Conservation (phyloP, 495 filamentous ascomycete species). For the Parachaetomium inaequale region DNA sequence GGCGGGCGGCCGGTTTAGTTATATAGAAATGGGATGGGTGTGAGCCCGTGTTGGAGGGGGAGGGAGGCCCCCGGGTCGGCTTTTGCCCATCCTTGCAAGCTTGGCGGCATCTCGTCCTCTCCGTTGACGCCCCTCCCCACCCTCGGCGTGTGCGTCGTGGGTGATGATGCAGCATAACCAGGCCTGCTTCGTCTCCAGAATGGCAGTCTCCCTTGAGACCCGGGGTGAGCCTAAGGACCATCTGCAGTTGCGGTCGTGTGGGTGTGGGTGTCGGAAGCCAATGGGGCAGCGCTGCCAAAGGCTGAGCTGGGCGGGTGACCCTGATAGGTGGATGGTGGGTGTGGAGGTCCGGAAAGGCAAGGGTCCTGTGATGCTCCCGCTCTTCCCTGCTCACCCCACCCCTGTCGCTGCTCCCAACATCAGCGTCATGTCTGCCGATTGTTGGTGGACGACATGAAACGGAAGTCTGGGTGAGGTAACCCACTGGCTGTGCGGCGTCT, state of each 20-base stretch:
- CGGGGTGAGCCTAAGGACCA: not conserved
- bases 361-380: constrained; percentile 20
- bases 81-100: not conserved
- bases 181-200: not conserved
- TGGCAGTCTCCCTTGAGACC: not conserved
- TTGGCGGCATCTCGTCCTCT: not conserved
- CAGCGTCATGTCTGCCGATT: constrained; percentile 6
- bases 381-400: not conserved
- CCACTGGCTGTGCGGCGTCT: constrained; percentile 14
- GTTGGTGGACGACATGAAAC: constrained; percentile 21
- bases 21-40: constrained; percentile 7
- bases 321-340: constrained; percentile 11
- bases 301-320: constrained; percentile 23
- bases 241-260: not conserved
- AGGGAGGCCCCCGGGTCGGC: not conserved
- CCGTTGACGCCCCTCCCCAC: not conserved
- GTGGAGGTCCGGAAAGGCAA: constrained; percentile 15
- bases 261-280: constrained; percentile 12
- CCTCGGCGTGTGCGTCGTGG: not conserved
- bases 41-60: not conserved
- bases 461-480: constrained; percentile 4
- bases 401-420: not conserved
- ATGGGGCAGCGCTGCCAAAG: constrained; percentile 1
- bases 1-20: constrained; percentile 16
- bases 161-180: not conserved